Conservation (phyloP, 1,284 basidiomycete species). For the Mycosarcoma mackinlayi region DNA sequence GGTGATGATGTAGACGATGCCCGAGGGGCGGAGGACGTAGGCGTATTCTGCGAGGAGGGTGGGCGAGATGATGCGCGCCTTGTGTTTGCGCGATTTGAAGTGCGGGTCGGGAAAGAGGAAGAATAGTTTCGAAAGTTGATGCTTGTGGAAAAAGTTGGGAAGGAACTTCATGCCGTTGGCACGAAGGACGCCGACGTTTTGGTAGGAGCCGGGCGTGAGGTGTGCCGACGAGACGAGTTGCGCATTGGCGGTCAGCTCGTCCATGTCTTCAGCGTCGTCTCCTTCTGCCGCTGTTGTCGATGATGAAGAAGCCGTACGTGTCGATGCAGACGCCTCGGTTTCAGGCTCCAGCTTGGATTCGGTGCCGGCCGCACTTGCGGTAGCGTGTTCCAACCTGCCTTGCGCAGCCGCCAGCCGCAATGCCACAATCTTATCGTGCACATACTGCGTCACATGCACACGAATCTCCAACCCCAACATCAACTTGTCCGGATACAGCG, state of each 20-base stretch:
- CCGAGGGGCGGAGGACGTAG: constrained; percentile 87
- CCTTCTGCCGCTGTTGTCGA: not conserved
- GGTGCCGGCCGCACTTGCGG: no score
- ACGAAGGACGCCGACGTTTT: constrained; percentile 93
- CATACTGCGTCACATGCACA: constrained; percentile 95
- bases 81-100: constrained; percentile 98
- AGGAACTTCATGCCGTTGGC: constrained; percentile 99
- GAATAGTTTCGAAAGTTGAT: constrained; percentile 84
- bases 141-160: constrained; percentile 93
- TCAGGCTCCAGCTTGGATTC: no score
- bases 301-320: not conserved
- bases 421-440: constrained; percentile 90
- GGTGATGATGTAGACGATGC: constrained; percentile 96
- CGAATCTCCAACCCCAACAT: constrained; percentile 99
- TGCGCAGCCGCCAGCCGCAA: constrained; percentile 74
- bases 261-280: constrained; percentile 58
- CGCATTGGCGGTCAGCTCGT: constrained; percentile 47
- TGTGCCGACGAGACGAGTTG: constrained; percentile 27
- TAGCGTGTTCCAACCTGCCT: constrained; percentile 23
- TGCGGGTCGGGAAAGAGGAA: constrained; percentile 99
- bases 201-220: constrained; percentile 73
- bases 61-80: constrained; percentile 92
- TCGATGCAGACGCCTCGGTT: not conserved
- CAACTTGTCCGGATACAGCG: constrained; percentile 87
- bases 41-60: constrained; percentile 92